phyloP scores from a whole-genome alignment of 75 land plant genomes.

The Pseudotsuga menziesii region DNA sequence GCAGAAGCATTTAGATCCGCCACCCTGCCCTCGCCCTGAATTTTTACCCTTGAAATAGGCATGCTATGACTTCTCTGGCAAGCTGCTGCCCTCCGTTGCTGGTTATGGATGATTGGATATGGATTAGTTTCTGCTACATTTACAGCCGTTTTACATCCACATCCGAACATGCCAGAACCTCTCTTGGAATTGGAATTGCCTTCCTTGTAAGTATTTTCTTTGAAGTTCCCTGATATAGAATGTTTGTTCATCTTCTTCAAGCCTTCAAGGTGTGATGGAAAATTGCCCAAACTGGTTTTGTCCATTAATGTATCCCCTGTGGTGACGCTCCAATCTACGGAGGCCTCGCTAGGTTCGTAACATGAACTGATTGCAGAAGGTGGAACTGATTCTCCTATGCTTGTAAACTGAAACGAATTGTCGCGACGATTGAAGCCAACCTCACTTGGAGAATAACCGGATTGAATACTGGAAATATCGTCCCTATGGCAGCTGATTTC shows the following conservation, averaged over 20 bases:
- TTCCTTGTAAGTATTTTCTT: background rate
- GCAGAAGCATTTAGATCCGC: too few species aligned
- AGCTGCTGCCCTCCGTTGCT: too few species aligned
- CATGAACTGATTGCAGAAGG: background rate
- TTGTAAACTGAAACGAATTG: background rate
- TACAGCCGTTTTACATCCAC: conserved; percentile 1
- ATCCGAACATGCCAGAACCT: background rate
- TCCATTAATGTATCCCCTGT: background rate
- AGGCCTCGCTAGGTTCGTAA: conserved; percentile 7
- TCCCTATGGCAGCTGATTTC: background rate
- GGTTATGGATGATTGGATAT: too few species aligned
- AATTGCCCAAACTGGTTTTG: background rate
- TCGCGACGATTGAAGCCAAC: background rate
- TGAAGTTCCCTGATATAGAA: background rate
- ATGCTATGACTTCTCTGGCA: too few species aligned
- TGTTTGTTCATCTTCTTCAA: background rate
- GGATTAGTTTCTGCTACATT: background rate
- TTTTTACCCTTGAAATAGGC: too few species aligned
- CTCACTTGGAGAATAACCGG: background rate
- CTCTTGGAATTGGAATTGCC: background rate
- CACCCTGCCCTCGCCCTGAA: too few species aligned
- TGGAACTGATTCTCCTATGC: background rate
- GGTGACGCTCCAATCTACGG: conserved; percentile 1
- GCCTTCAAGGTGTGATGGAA: background rate
- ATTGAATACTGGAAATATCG: conserved; percentile 1